Conservation (phyloP, 257 asterid species). For the Cynanchum wilfordii region DNA sequence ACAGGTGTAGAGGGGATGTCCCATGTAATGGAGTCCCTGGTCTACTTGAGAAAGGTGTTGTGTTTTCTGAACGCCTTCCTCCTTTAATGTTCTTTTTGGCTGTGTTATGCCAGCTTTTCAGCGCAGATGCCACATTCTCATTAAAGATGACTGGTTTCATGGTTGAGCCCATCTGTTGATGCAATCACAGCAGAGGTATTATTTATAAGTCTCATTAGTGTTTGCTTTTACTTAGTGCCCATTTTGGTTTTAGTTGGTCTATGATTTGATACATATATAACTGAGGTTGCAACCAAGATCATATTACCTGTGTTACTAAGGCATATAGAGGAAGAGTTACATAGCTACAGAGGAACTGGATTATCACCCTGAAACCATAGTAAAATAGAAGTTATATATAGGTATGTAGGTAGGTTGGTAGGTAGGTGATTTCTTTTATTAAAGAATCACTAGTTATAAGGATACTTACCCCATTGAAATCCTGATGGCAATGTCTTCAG, state of each 20-base stretch:
- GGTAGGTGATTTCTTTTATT: background rate
- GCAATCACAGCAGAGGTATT: background rate
- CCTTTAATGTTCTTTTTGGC: conserved; percentile 62
- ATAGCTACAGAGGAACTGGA: conserved; percentile 83
- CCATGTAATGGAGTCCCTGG: conserved; percentile 32
- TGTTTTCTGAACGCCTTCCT: conserved; percentile 37
- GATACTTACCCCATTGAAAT: conserved; percentile 73
- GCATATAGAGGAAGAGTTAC: conserved; percentile 93
- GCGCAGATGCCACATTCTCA: conserved; percentile 69
- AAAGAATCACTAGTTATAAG: background rate
- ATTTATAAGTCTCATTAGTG: background rate
- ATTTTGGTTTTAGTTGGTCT: too few species aligned
- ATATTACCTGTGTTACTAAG: conserved; percentile 84
- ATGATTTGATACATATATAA: too few species aligned
- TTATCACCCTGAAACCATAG: conserved; percentile 44
- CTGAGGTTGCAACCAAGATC: background rate
- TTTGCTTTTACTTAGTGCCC: background rate
- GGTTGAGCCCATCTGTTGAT: conserved; percentile 77
- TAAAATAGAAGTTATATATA: background rate
- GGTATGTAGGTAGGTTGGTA: too few species aligned
- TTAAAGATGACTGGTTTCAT: conserved; percentile 85
- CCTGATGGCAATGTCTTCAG: conserved; percentile 76
- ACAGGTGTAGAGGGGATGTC: conserved; percentile 72
- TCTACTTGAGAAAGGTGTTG: conserved; percentile 45
- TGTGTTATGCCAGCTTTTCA: conserved; percentile 72